Evolutionary conservation across 345 rosid species (phyloP), one percentile per base, ranked within the genome.

Genomic region (Luvunga scandens): DNA sequence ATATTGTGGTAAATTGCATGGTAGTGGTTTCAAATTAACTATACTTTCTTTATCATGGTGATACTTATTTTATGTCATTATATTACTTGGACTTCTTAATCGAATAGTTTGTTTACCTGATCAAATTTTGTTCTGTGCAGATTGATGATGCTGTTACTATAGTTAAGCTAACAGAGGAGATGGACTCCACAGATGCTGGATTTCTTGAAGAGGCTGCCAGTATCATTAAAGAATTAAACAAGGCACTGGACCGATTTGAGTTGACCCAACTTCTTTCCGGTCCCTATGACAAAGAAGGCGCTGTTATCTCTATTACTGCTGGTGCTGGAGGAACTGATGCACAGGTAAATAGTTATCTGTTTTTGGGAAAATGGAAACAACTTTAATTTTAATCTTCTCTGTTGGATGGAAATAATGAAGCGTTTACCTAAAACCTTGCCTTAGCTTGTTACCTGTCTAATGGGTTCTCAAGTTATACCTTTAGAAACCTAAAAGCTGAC

Each of bases 291-390:
- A 92, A 91, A 86, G 97, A 94, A 85, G 95, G 98, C 70, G 98
- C 98, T 63, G 88, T 96, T 62, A 81, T 96, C 78, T 80, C 88
- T 67, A 92, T 96, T 71, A 84, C 96, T 2, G 99, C 99, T 80
- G 99, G 99, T 78, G 99, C 99, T 75, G 99, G 99, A 30, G 99
- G 99, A 68, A 93, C 99, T 34, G 99, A 95, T 82, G 99, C 99
- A 18, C 99, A 95, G 98, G 99, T 93, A 87, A 74, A 71, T 80
- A 80, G 71, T 62, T 57, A 60, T 61, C 66, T 71, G 38, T 42
- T 36, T 57, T 33, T 4, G 57, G 9, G 16, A 13, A 19, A 68
- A 25, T 71, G 64, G 33, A 42, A 27, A 27, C 6, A 55, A 7
- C 14, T 70, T 38, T 64, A 31, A 3, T 66, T 72, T 31, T 57